Evolutionary conservation across 352 stramenopile genomes (phyloP), one percentile per base, ranked within the genome.

Genomic region (Peronosclerospora sorghi): DNA sequence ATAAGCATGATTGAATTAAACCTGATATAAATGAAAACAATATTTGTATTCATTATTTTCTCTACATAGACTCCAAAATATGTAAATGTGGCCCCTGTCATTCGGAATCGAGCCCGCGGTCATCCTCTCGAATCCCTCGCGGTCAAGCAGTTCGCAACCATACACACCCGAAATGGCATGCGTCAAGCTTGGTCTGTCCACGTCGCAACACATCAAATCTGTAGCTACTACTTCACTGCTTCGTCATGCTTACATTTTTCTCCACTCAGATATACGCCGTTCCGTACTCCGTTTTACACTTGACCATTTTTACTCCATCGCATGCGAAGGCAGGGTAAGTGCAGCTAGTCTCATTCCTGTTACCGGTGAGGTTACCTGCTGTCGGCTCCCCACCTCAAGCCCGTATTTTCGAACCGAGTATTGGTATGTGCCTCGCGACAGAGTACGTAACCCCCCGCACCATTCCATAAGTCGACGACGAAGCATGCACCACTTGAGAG

Each of bases 401-500:
- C 45, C 63, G 61, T 60, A 86, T 74, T 74, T 86, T 86, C 53
- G 70, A 42, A 38, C 73, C 70, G 45, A 86, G 51, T 47, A 77
- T 63, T 9, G 71, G 73, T 49, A 84, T 54, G 58, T 84, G 54
- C 51, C 68, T 74, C 38, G 62, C 57, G 20, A 81, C 51, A 45
- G 72, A 81, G 32, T 70, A 71, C 2, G 68, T 82, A 13, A 73
- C 71, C 8, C 65, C 71, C 12, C 61, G 58, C 40, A 78, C 58
- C 30, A 52, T 65, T 42, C 67, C 67, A 42, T 65, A 81, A 2
- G 70, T 76, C 41, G 73, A 82, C 30, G 73, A 86, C 45, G 73
- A 83, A 53, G 70, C 73, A 40, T 74, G 72, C 39, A 68, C 55
- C 17, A 85, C 73, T 40, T 80, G 67, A 13, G 59, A 71, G 17